Base-by-base conservation (phyloP, 208 protist species). In the Trypanosoma caninum region DNA sequence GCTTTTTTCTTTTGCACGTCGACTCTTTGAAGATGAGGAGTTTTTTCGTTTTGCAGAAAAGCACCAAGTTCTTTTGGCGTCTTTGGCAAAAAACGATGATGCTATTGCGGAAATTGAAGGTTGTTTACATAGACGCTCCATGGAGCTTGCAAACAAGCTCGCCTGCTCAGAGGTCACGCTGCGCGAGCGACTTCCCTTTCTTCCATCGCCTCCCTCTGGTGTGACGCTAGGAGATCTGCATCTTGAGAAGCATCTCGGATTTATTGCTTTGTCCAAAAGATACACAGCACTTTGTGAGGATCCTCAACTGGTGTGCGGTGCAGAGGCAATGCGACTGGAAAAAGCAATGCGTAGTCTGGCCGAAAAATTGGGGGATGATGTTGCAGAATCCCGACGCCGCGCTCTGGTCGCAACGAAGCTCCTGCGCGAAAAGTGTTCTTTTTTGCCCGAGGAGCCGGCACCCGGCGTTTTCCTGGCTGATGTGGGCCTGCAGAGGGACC, bases 381-480 rank as follows among this genome's bases (percentile, higher is more conserved):
- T 70, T 37, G 51, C 61, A 2, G 54, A 42, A 47, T 67, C 54
- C 37, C 56, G 51, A 25, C 65, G 73, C 47, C 74, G 59, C 44
- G 16, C 41, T 7, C 67, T 74, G 7, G 18, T 78, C n/a, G 65
- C 72, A 9, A 61, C 53, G 31, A 42, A 80, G 30, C 54, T 51
- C 34, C 30, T 84, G 42, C 69, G 78, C 47, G 62, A 71, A 22
- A 62, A 61, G 51, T 76, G 72, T 55, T 71, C 71, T 38, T 79
- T 67, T 46, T 40, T 81, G 66, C 70, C 70, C 33, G 70, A 78
- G 53, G 74, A 81, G 63, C 74, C 72, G 59, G 67, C 63, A 33
- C 35, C 33, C 13, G 74, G 78, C 30, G 45, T 82, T 35, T 42
- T 62, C 50, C 62, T 78, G 11, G 70, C 46, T 16, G 74, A 76